A percentile compares a stretch with the other conserved stretches of the same genome.
These are phyloP conservation scores for Aspergillus sp. DNA, from an alignment of 2,329 filamentous ascomycete genomes.

Conservation along the genomic window DNA sequence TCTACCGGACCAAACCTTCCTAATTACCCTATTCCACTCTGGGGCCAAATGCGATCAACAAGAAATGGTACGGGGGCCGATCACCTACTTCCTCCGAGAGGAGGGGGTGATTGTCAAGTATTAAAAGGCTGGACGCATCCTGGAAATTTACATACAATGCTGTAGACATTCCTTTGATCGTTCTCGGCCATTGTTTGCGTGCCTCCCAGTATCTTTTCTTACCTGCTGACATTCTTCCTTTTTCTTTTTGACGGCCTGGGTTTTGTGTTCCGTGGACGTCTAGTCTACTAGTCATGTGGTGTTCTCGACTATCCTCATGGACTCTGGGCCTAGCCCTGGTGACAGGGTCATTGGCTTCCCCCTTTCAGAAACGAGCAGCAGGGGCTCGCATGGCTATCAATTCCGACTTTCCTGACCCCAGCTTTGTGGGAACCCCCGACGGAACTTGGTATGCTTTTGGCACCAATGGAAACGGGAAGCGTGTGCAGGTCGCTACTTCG, in stretches of 20 bases:
- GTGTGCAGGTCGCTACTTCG: slow-evolving; percentile 57
- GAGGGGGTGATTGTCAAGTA: slow-evolving; percentile 1
- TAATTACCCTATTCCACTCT: background rate
- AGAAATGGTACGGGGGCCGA: background rate
- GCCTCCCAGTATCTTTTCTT: slow-evolving; percentile 4
- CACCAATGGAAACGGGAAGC: slow-evolving; percentile 51
- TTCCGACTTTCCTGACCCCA: slow-evolving; percentile 43
- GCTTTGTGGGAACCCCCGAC: slow-evolving; percentile 48
- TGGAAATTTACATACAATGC: background rate
- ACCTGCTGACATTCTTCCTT: slow-evolving; percentile 2
- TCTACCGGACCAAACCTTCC: background rate
- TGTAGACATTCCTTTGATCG: background rate
- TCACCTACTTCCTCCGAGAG: background rate
- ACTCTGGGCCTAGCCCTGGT: slow-evolving; percentile 10
- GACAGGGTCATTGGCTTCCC: slow-evolving; percentile 17
- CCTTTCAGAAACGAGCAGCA: slow-evolving; percentile 17
- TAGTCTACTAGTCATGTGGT: slow-evolving; percentile 8
- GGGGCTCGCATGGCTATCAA: slow-evolving; percentile 30
- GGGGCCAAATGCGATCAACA: slow-evolving; percentile 4
- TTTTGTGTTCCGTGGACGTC: background rate
- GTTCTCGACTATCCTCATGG: slow-evolving; percentile 2
- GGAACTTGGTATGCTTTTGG: slow-evolving; percentile 60
- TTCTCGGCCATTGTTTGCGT: background rate
- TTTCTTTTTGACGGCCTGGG: background rate
- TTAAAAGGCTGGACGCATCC: slow-evolving; percentile 11